phyloP scores from a whole-genome alignment of 805 yeast genomes.

The Candida yuanshanica region DNA sequence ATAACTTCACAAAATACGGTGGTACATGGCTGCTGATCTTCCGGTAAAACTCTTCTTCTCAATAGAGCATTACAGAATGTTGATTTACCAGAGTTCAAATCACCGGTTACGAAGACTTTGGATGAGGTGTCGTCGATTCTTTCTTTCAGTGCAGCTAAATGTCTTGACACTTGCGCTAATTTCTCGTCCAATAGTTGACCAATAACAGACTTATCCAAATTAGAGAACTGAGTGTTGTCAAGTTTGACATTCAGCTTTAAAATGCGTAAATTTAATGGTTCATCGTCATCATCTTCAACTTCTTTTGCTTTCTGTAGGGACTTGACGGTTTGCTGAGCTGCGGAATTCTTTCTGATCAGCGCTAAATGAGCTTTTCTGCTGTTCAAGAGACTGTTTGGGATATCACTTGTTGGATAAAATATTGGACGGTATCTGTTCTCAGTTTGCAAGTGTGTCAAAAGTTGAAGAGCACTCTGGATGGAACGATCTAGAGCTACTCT shows the following conservation, averaged over 20 bases:
- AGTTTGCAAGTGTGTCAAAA: constrained; percentile 42
- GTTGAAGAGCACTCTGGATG: constrained; percentile 45
- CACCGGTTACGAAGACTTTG: constrained; percentile 95
- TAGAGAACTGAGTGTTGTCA: constrained; percentile 40
- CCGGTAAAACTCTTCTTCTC: constrained; percentile 75
- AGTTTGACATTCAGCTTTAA: constrained; percentile 58
- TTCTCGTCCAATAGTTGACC: constrained; percentile 67
- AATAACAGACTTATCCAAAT: constrained; percentile 61
- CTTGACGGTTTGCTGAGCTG: constrained; percentile 16
- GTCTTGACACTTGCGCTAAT: constrained; percentile 57
- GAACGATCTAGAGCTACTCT: constrained; percentile 58
- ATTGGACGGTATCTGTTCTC: constrained; percentile 62
- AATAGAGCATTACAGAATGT: constrained; percentile 90
- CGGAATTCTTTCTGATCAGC: constrained; percentile 38
- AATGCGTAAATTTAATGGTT: constrained; percentile 45
- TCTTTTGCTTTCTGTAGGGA: constrained; percentile 15
- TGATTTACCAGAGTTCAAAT: constrained; percentile 92
- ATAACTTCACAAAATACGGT: constrained; percentile 92
- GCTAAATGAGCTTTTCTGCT: constrained; percentile 50
- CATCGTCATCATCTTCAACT: constrained; percentile 16
- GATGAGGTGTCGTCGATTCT: constrained; percentile 89
- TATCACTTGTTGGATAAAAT: constrained; percentile 47
- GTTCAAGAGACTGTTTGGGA: constrained; percentile 31
- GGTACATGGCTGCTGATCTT: constrained; percentile 97
- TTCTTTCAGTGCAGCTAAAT: constrained; percentile 64